Evolutionary conservation across 257 asterid genomes (phyloP).

Genomic region (Pogostemon cablin): DNA sequence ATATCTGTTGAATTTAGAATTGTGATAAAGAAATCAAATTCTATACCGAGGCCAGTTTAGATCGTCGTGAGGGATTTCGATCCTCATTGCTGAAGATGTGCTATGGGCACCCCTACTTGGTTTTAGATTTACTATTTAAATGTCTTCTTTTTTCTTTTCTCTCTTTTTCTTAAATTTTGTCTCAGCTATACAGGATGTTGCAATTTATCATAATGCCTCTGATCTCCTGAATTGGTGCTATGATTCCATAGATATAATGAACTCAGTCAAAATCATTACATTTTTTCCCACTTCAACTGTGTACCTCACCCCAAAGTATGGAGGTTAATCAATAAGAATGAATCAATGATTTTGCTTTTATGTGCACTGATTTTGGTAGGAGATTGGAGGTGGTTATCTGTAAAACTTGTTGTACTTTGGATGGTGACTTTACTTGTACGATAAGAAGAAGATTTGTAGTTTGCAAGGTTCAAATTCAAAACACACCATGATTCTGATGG

Average conservation of each 20-base stretch:
- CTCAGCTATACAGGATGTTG: not conserved
- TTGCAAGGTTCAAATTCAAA: not conserved
- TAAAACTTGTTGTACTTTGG: not conserved
- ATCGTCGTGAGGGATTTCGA: not conserved
- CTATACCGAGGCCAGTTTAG: not conserved
- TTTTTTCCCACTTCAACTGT: no score
- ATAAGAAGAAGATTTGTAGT: not conserved
- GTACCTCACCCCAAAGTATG: no score
- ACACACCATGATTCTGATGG: not conserved
- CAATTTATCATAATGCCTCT: not conserved
- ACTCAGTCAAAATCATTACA: no score
- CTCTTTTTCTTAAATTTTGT: no score
- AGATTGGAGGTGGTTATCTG: not conserved
- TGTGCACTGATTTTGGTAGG: no score
- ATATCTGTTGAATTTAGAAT: not conserved
- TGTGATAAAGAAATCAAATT: not conserved
- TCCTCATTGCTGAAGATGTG: not conserved
- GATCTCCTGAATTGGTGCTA: not conserved
- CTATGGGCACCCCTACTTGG: not conserved
- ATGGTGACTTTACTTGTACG: not conserved
- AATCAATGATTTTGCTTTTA: no score
- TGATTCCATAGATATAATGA: no score
- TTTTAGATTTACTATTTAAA: not conserved
- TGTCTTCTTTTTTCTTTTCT: not conserved
- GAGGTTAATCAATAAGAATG: no score